phyloP scores from a whole-genome alignment of 768 basidiomycete genomes.

The Baorangia bicolor region DNA sequence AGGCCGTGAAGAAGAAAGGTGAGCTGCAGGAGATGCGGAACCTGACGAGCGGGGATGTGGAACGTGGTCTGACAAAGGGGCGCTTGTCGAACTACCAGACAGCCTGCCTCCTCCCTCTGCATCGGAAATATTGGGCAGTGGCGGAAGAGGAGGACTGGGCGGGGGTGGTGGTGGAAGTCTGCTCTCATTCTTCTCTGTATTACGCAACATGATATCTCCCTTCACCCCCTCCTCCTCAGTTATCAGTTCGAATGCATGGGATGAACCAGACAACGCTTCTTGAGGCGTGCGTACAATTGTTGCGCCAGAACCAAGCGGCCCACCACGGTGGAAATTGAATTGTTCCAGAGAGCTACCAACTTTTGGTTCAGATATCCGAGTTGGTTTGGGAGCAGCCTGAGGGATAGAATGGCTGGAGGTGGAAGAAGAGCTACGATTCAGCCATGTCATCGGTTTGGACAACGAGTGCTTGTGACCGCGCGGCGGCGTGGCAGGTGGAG shows the following conservation, averaged over 20 bases:
- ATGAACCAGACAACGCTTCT: slow-evolving; percentile 57
- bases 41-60: slow-evolving; percentile 35
- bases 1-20: slow-evolving; percentile 39
- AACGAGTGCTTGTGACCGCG: slow-evolving; percentile 37
- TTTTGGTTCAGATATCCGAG: slow-evolving; percentile 46
- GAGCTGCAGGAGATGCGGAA: slow-evolving; percentile 26
- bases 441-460: slow-evolving; percentile 44
- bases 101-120: background rate
- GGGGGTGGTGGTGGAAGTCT: slow-evolving; percentile 32
- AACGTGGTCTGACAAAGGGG: slow-evolving; percentile 25
- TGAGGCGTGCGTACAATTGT: slow-evolving; percentile 77
- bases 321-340: slow-evolving; percentile 37
- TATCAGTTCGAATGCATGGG: slow-evolving; percentile 1
- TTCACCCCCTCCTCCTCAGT: slow-evolving; percentile 14
- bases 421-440: slow-evolving; percentile 38
- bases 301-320: slow-evolving; percentile 67
- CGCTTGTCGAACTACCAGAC: slow-evolving; percentile 20
- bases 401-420: slow-evolving; percentile 24
- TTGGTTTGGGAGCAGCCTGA: slow-evolving; percentile 37
- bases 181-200: slow-evolving; percentile 15
- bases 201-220: slow-evolving; percentile 4
- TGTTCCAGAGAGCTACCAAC: slow-evolving; percentile 34
- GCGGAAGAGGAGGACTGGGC: slow-evolving; percentile 51
- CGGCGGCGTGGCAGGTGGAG: slow-evolving; percentile 32
- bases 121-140: slow-evolving; percentile 39